Percentiles rank a stretch among this genome's conserved stretches.
phyloP scores from a whole-genome alignment of 2,329 filamentous ascomycete genomes.

The Penicillium brasilianum region DNA sequence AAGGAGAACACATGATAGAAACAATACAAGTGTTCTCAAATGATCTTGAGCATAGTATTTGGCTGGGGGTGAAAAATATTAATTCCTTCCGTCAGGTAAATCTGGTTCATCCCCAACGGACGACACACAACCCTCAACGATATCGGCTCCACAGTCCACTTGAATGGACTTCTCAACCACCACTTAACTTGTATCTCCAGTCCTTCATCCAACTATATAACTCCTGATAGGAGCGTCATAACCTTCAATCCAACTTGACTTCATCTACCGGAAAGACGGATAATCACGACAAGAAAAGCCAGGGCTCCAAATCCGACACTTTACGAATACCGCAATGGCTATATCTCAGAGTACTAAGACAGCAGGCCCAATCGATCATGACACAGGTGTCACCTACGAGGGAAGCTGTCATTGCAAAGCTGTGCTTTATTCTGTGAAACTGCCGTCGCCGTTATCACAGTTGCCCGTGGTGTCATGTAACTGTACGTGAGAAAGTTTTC shows the following conservation, averaged over 20 bases:
- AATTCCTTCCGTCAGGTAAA: background rate
- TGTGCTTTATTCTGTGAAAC: background rate
- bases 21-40: background rate
- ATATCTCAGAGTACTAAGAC: background rate
- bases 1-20: background rate
- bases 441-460: background rate
- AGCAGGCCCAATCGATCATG: background rate
- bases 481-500: background rate
- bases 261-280: background rate
- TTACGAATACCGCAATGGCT: background rate
- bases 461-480: background rate
- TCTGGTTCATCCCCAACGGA: background rate
- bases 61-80: background rate
- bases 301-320: background rate
- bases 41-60: background rate
- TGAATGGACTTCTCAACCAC: background rate
- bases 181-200: background rate
- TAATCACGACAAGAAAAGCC: background rate
- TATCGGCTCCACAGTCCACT: background rate
- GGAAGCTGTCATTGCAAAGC: constrained; percentile 7
- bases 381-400: background rate
- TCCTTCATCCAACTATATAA: background rate
- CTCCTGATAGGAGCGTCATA: background rate
- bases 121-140: background rate
- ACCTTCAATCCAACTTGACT: background rate